Percentiles rank a stretch among this genome's conserved stretches.
phyloP scores from a whole-genome alignment of 345 rosid genomes.

The Aegle marmelos region DNA sequence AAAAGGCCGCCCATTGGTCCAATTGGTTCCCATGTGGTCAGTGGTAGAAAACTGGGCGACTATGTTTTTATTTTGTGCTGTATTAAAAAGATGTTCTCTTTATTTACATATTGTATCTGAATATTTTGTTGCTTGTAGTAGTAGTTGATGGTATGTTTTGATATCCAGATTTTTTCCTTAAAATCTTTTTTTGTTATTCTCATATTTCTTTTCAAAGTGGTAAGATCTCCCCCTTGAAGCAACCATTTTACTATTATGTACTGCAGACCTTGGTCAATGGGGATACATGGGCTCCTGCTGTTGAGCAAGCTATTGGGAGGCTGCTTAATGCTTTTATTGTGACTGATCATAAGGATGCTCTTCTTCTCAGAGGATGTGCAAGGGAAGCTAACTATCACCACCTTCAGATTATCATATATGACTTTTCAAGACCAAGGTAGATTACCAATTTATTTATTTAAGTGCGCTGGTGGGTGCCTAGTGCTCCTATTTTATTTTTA shows the following conservation, averaged over 20 bases:
- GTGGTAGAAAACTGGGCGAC: slow-evolving; percentile 21
- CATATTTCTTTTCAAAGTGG: neutral
- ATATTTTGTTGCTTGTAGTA: neutral
- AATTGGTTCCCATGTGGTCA: slow-evolving; percentile 88
- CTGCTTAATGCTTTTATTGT: slow-evolving; percentile 92
- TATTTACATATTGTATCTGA: neutral
- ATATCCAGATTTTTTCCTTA: neutral
- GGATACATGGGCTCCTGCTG: slow-evolving; percentile 83
- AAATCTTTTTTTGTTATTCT: neutral
- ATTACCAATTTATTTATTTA: neutral
- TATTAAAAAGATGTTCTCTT: neutral
- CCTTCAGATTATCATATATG: slow-evolving; percentile 77
- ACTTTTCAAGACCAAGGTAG: slow-evolving; percentile 86
- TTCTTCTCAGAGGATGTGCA: slow-evolving; percentile 67
- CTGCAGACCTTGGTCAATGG: slow-evolving; percentile 70
- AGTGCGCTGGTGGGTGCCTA: neutral
- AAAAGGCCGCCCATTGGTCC: slow-evolving; percentile 91
- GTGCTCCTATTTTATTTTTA: slow-evolving; percentile 4
- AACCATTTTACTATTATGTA: neutral
- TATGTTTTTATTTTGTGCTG: neutral
- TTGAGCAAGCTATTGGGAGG: slow-evolving; percentile 85
- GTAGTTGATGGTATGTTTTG: neutral
- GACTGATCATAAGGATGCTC: slow-evolving; percentile 74
- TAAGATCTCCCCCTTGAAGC: neutral
- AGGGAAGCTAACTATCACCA: slow-evolving; percentile 58